Evolutionary conservation across 2,329 filamentous ascomycete species (phyloP).

Genomic region (Graphiopsis chlorocephala): DNA sequence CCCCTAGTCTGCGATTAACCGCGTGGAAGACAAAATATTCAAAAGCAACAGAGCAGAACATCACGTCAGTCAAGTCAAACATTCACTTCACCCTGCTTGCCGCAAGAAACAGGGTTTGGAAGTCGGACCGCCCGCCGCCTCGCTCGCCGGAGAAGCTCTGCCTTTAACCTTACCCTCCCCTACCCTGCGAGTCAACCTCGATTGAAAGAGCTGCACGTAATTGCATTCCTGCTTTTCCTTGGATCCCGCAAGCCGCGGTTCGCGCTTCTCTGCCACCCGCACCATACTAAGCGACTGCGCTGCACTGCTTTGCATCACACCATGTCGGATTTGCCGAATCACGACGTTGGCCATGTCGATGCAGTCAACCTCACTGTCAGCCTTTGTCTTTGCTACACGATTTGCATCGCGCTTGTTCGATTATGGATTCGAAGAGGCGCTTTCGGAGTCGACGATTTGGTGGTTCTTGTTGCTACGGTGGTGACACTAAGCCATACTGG

Average conservation of each 20-base stretch:
- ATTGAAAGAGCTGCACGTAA: not conserved
- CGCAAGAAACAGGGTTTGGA: not conserved
- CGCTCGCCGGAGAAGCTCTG: constrained; percentile 4
- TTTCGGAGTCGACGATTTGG: constrained; percentile 30
- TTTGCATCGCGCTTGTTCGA: constrained; percentile 30
- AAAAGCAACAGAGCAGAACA: constrained; percentile 2
- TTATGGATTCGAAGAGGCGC: constrained; percentile 31
- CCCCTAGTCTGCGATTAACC: not conserved
- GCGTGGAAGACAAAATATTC: not conserved
- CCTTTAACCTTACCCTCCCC: not conserved
- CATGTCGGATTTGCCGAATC: not conserved
- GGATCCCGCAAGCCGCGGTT: constrained; percentile 7
- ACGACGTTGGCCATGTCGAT: constrained; percentile 6
- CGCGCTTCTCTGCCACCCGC: constrained; percentile 1
- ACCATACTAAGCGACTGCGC: constrained; percentile 4
- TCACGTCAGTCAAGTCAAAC: not conserved
- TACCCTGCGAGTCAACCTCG: not conserved
- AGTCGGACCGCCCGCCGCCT: not conserved
- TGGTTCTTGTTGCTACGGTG: constrained; percentile 31
- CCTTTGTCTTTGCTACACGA: constrained; percentile 33
- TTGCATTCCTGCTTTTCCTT: constrained; percentile 1
- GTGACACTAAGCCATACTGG: constrained; percentile 30
- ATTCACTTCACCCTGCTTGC: constrained; percentile 9
- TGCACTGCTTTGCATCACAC: constrained; percentile 3
- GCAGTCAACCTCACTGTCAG: constrained; percentile 31